phyloP scores from a whole-genome alignment of 371 early-diverging fungal species.

The Actinomucor elegans region DNA sequence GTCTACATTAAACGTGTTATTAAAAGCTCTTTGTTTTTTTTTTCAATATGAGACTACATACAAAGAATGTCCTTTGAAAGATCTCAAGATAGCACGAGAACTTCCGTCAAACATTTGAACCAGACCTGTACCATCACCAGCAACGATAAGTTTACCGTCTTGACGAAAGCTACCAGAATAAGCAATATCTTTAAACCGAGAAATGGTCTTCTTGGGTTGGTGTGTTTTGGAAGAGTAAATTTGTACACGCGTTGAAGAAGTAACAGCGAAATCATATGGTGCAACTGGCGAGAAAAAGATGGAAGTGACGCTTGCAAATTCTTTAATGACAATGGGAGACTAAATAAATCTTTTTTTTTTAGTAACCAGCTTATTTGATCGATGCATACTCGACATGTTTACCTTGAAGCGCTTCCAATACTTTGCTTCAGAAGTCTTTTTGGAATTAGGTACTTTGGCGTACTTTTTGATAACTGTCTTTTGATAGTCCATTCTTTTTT shows the following conservation, averaged over 20 bases:
- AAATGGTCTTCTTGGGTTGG: slow-evolving; percentile 80
- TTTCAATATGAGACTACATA: no score
- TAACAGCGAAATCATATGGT: slow-evolving; percentile 89
- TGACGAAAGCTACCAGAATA: slow-evolving; percentile 77
- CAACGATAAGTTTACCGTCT: slow-evolving; percentile 90
- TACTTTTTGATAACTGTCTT: slow-evolving; percentile 61
- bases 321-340: slow-evolving; percentile 86
- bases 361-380: background rate
- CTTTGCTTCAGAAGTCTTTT: slow-evolving; percentile 67
- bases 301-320: slow-evolving; percentile 81
- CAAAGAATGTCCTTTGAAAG: slow-evolving; percentile 82
- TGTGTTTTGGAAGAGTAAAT: slow-evolving; percentile 84
- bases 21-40: background rate
- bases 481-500: slow-evolving; percentile 56
- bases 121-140: slow-evolving; percentile 89
- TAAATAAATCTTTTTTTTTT: slow-evolving; percentile 18
- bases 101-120: slow-evolving; percentile 82
- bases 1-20: slow-evolving; percentile 38
- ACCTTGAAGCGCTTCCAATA: slow-evolving; percentile 88
- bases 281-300: slow-evolving; percentile 82
- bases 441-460: slow-evolving; percentile 44
- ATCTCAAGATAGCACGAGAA: slow-evolving; percentile 85
- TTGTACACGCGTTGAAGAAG: slow-evolving; percentile 89
- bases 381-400: no score
- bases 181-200: slow-evolving; percentile 89